A percentile compares a stretch with the other conserved stretches of the same genome.
phyloP scores from a whole-genome alignment of 805 yeast species.

The Teunomyces tritomae region DNA sequence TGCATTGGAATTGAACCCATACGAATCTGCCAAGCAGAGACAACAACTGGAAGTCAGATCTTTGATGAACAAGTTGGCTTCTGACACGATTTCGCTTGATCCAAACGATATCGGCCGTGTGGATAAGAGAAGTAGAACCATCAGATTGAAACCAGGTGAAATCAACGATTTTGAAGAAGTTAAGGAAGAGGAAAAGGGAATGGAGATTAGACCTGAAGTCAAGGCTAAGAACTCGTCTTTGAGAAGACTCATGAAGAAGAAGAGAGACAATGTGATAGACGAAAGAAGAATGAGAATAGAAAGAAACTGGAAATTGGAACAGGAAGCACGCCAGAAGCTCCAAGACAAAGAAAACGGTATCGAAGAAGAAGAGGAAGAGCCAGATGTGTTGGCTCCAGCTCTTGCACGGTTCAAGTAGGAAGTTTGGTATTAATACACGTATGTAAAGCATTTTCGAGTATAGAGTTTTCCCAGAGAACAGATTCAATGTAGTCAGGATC shows the following conservation, averaged over 20 bases:
- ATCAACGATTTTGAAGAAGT: constrained; percentile 39
- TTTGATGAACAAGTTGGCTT: constrained; percentile 80
- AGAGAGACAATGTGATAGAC: constrained; percentile 79
- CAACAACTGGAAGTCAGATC: constrained; percentile 88
- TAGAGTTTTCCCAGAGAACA: constrained; percentile 21
- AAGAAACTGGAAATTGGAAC: constrained; percentile 70
- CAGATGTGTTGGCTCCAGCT: constrained; percentile 51
- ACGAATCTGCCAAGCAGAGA: constrained; percentile 86
- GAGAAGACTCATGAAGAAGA: constrained; percentile 77
- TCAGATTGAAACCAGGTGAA: constrained; percentile 64
- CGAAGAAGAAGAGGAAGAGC: constrained; percentile 53
- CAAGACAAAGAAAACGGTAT: constrained; percentile 43
- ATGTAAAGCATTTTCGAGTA: constrained; percentile 17
- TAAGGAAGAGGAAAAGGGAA: constrained; percentile 39
- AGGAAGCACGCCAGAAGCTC: constrained; percentile 59
- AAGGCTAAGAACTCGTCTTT: constrained; percentile 81
- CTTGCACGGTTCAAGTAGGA: constrained; percentile 46
- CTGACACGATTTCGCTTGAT: constrained; percentile 90
- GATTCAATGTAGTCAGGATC: constrained; percentile 15
- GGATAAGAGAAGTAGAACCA: constrained; percentile 61
- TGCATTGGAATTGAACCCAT: constrained; percentile 90
- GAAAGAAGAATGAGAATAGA: constrained; percentile 79
- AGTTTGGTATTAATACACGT: constrained; percentile 2
- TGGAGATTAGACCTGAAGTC: constrained; percentile 62
- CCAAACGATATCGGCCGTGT: constrained; percentile 85